These are phyloP conservation scores for Corchorus olitorius DNA, from an alignment of 345 rosid species.

Conservation along the genomic window DNA sequence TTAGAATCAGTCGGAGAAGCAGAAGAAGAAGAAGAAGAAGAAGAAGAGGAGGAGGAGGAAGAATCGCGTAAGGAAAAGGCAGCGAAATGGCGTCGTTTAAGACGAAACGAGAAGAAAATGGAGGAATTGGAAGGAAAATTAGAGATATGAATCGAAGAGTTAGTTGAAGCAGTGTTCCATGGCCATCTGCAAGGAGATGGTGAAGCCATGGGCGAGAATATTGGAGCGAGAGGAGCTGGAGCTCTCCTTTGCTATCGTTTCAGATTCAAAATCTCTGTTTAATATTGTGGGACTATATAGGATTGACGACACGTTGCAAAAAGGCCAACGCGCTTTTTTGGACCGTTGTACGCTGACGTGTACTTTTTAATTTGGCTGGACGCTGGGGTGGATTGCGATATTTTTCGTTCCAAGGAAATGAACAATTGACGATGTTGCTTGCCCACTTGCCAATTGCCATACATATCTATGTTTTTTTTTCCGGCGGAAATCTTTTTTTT, in stretches of 20 bases:
- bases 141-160: slow-evolving; percentile 10
- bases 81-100: slow-evolving; percentile 16
- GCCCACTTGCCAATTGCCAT: too few relatives aligned
- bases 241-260: not conserved
- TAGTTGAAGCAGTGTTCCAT: not conserved
- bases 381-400: too few relatives aligned
- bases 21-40: slow-evolving; percentile 6
- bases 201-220: slow-evolving; percentile 22
- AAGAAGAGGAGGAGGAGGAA: slow-evolving; percentile 11
- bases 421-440: too few relatives aligned
- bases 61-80: slow-evolving; percentile 11
- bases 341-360: too few relatives aligned
- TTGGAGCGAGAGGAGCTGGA: not conserved
- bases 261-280: not conserved
- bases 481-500: too few relatives aligned
- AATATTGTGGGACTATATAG: not conserved
- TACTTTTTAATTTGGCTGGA: too few relatives aligned
- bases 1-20: not conserved
- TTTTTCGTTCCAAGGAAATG: too few relatives aligned
- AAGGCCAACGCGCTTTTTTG: not conserved
- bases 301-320: not conserved
- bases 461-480: too few relatives aligned
- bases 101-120: not conserved
- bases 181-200: slow-evolving; percentile 21
- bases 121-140: slow-evolving; percentile 6